These are phyloP conservation scores for Punctularia strigosozonata DNA, from an alignment of 768 basidiomycete species.

Conservation along the genomic window DNA sequence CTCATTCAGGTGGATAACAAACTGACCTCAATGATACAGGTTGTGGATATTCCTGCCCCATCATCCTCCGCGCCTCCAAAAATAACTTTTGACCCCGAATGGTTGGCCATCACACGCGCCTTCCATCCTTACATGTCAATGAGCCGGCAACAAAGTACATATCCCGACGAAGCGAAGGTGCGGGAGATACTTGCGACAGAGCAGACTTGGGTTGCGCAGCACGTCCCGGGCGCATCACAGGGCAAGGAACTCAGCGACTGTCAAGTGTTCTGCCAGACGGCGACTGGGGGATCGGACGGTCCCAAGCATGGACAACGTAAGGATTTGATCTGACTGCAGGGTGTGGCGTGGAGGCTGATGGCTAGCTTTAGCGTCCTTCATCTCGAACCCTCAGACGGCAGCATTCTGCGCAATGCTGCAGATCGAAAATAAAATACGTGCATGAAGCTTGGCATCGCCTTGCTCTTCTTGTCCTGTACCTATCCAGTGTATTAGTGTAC, in stretches of 20 bases:
- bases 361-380: constrained; percentile 48
- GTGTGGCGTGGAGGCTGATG: neutral
- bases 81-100: constrained; percentile 75
- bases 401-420: constrained; percentile 74
- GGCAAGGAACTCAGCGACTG: constrained; percentile 29
- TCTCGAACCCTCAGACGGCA: constrained; percentile 82
- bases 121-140: constrained; percentile 71
- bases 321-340: constrained; percentile 1
- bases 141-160: constrained; percentile 30
- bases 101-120: constrained; percentile 88
- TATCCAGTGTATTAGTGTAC: neutral
- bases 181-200: constrained; percentile 46
- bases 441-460: too few species aligned
- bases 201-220: constrained; percentile 52
- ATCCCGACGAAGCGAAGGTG: constrained; percentile 45
- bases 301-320: neutral
- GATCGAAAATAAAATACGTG: constrained; percentile 70
- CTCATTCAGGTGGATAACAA: neutral
- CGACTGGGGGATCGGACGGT: constrained; percentile 4
- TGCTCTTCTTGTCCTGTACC: too few species aligned
- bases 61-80: constrained; percentile 14
- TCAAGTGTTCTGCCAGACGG: constrained; percentile 9
- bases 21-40: constrained; percentile 27
- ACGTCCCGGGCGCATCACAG: constrained; percentile 31
- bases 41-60: constrained; percentile 36